Base-by-base conservation (phyloP, 169 alveolate genomes). In the Cryptosporidium tyzzeri region DNA sequence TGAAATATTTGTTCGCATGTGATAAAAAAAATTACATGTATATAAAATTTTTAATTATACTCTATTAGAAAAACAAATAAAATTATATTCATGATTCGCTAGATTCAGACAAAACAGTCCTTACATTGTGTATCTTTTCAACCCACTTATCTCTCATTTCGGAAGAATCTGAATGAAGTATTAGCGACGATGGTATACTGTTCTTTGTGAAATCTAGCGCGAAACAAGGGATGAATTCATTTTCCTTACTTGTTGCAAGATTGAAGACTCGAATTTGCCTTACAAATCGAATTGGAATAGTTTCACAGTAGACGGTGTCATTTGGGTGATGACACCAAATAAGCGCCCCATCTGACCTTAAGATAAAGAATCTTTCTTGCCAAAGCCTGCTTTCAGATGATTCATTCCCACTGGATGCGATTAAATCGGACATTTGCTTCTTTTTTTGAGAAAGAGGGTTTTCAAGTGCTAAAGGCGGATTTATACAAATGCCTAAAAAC, bases 81-180 rank as follows among this genome's bases (percentile, higher is more conserved):
- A 55, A n/a, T 6, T 8, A 23, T 55, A 71, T 23, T 23, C 48
- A 29, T 29, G 69, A 50, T 12, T 80, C 29, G 23, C 39, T 65
- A 10, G 59, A 59, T 9, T 80, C 75, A n/a, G 89, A 80, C 16
- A 80, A 59, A 10, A 80, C 41, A 9, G 80, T 80, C 62, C 89
- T 59, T 4, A 80, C 89, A 65, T 80, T 80, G 68, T 80, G 89
- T 37, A 80, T 80, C 18, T 65, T 59, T 35, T 80, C 89, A 12
- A 80, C 89, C 89, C 89, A 80, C 41, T 62, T 80, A 62, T 80
- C 89, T 80, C 89, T 80, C 69, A 26, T 65, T 29, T 80, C 75
- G 14, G 75, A 62, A 80, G 73, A 59, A 39, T 80, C 89, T 26
- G 69, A 62, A 16, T 80, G 59, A 14, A 80, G 75, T 61, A 80